A percentile compares a stretch with the other conserved stretches of the same genome.
phyloP scores from a whole-genome alignment of 495 filamentous ascomycete species.

The Penicillium chermesinum region DNA sequence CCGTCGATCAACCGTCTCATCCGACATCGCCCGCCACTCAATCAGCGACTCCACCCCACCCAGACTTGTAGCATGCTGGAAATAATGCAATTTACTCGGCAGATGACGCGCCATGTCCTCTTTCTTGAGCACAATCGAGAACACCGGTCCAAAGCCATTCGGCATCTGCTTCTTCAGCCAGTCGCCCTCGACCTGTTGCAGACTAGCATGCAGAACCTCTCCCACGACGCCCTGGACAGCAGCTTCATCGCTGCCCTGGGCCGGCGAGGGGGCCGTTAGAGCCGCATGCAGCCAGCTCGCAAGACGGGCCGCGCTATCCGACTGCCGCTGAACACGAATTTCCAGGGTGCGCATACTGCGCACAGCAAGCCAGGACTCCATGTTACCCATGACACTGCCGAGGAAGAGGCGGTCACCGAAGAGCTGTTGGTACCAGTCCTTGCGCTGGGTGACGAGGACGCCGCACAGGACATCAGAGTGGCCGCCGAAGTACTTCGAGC shows the following conservation, averaged over 20 bases:
- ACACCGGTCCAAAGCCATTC: slow-evolving; percentile 83
- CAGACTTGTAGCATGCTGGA: slow-evolving; percentile 91
- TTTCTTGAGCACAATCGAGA: slow-evolving; percentile 61
- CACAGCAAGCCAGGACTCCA: slow-evolving; percentile 91
- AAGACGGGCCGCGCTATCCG: slow-evolving; percentile 57
- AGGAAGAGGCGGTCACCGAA: slow-evolving; percentile 61
- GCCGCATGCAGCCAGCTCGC: slow-evolving; percentile 63
- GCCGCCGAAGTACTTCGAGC: slow-evolving; percentile 93
- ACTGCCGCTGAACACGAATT: slow-evolving; percentile 72
- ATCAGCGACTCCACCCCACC: slow-evolving; percentile 93
- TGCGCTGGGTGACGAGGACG: slow-evolving; percentile 58
- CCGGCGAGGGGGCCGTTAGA: slow-evolving; percentile 28
- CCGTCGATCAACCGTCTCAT: slow-evolving; percentile 63
- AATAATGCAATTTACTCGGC: slow-evolving; percentile 72
- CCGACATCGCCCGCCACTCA: slow-evolving; percentile 67
- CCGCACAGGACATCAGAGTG: slow-evolving; percentile 90
- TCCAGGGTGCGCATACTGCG: slow-evolving; percentile 82
- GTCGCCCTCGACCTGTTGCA: slow-evolving; percentile 58
- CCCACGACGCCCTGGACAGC: slow-evolving; percentile 49
- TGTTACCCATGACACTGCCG: slow-evolving; percentile 81
- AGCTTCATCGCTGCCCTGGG: slow-evolving; percentile 31
- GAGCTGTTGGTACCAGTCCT: slow-evolving; percentile 55
- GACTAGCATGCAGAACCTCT: slow-evolving; percentile 66
- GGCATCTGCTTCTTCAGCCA: slow-evolving; percentile 93
- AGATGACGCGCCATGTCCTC: slow-evolving; percentile 58